phyloP scores from a whole-genome alignment of 345 rosid species.

The Euclidium syriacum region DNA sequence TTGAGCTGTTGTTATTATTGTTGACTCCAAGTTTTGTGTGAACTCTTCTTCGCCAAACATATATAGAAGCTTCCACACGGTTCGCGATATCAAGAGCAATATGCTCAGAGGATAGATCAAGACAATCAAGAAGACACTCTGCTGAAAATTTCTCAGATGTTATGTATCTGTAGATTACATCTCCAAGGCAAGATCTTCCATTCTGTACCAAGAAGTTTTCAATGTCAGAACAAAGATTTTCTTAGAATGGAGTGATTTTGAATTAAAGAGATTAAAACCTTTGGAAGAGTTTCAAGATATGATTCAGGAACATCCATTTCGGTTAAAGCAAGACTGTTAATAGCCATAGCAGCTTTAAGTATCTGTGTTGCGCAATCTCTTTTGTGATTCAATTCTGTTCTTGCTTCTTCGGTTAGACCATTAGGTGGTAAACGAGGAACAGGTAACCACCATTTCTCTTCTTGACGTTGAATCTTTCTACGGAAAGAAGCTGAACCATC shows the following conservation, averaged over 20 bases:
- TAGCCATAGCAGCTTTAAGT: constrained; percentile 94
- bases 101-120: constrained; percentile 88
- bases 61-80: constrained; percentile 78
- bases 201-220: constrained; percentile 43
- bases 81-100: constrained; percentile 82
- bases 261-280: constrained; percentile 34
- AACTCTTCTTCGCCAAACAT: constrained; percentile 76
- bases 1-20: constrained; percentile 35
- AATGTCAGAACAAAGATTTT: not conserved
- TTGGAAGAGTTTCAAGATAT: constrained; percentile 81
- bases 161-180: constrained; percentile 69
- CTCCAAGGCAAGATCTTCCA: constrained; percentile 85
- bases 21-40: constrained; percentile 45
- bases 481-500: constrained; percentile 90
- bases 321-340: constrained; percentile 56
- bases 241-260: not conserved
- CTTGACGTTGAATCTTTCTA: constrained; percentile 70
- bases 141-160: constrained; percentile 81
- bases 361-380: constrained; percentile 82
- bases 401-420: constrained; percentile 73
- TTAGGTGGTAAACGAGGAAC: constrained; percentile 83
- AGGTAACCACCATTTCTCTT: constrained; percentile 99
- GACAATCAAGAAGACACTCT: constrained; percentile 81
- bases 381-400: constrained; percentile 68
- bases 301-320: constrained; percentile 96